A percentile compares a stretch with the other conserved stretches of the same genome.
Evolutionary conservation across 2,329 filamentous ascomycete genomes (phyloP).

Genomic region (Sarocladium brachiariae): DNA sequence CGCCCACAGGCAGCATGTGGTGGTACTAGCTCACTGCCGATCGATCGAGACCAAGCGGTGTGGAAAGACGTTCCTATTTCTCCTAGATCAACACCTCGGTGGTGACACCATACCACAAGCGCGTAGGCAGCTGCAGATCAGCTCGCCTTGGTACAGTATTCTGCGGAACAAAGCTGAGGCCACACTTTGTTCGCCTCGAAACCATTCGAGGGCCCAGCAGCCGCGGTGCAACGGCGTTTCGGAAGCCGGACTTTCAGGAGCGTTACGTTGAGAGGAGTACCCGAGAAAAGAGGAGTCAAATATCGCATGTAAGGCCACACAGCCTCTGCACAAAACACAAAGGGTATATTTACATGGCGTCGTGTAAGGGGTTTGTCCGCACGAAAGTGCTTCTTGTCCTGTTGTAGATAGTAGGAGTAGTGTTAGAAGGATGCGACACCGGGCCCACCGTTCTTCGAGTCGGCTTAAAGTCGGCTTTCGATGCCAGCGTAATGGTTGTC

Average conservation of each 20-base stretch:
- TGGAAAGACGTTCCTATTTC: not conserved
- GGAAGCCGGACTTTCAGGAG: not conserved
- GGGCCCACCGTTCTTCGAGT: no score
- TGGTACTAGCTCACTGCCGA: no score
- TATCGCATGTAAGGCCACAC: no score
- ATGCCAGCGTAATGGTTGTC: constrained; percentile 61
- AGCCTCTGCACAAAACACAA: no score
- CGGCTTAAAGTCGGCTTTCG: constrained; percentile 67
- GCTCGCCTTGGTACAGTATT: no score
- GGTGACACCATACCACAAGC: not conserved
- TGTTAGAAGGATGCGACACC: no score
- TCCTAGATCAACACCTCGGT: not conserved
- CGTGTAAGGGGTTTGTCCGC: not conserved
- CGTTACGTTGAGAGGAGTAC: not conserved
- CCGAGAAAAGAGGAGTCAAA: no score
- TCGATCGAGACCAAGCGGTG: no score
- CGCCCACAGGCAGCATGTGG: no score
- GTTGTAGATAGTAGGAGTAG: no score
- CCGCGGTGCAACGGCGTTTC: constrained; percentile 1
- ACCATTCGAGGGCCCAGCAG: not conserved
- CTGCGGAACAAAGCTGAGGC: no score
- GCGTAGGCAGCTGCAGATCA: not conserved
- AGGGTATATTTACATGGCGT: not conserved
- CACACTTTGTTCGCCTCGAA: not conserved
- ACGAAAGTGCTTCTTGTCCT: no score